Conservation (phyloP, 768 basidiomycete species). For the Leucogyrophana mollusca region DNA sequence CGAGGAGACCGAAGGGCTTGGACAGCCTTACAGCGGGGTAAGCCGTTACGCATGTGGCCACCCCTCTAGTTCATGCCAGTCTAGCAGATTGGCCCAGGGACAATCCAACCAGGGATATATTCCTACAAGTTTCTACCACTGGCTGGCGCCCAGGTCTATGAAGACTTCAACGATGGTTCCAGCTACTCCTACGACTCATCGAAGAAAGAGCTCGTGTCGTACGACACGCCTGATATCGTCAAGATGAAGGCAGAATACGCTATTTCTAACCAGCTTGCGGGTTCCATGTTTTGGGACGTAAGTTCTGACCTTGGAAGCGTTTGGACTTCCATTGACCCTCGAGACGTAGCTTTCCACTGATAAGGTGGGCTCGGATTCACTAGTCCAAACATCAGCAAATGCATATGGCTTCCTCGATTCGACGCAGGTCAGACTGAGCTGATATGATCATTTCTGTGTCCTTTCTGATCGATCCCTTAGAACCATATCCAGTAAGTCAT, state of each 20-base stretch:
- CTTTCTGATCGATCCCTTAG: constrained; percentile 14
- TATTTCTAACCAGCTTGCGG: constrained; percentile 54
- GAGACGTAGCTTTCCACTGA: constrained; percentile 50
- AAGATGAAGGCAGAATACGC: constrained; percentile 69
- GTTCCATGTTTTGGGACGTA: constrained; percentile 75
- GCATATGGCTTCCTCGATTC: constrained; percentile 55
- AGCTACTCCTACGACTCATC: constrained; percentile 74
- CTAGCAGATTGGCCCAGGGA: constrained; percentile 65
- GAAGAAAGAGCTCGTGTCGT: constrained; percentile 70
- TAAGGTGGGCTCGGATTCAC: constrained; percentile 55
- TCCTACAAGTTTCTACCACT: constrained; percentile 76
- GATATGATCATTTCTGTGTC: not conserved
- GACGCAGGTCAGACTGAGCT: constrained; percentile 35
- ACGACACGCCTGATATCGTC: constrained; percentile 72
- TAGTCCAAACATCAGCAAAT: constrained; percentile 48
- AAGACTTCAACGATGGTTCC: constrained; percentile 68
- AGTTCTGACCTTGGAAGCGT: constrained; percentile 3
- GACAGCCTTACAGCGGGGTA: constrained; percentile 66
- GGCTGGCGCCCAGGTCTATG: constrained; percentile 56
- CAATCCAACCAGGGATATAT: constrained; percentile 69
- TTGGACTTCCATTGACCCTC: not conserved
- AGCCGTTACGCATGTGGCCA: constrained; percentile 11
- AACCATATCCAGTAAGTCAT: constrained; percentile 57
- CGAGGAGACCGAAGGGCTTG: constrained; percentile 65
- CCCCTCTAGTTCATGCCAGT: not conserved